These are phyloP conservation scores for Beauveria bassiana DNA, from an alignment of 2,329 filamentous ascomycete genomes.

Conservation along the genomic window DNA sequence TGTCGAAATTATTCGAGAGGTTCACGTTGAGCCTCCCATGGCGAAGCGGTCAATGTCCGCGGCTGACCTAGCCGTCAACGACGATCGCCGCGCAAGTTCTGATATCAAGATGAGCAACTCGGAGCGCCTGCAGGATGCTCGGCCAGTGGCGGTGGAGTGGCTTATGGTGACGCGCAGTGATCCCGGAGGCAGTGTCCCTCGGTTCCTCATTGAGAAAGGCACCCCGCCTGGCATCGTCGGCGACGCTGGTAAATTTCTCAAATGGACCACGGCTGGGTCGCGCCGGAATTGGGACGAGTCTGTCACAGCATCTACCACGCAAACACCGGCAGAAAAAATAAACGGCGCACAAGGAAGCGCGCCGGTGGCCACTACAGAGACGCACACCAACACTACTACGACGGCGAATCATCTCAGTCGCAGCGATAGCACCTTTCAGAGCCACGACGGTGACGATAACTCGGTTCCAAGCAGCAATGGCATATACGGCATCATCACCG, in stretches of 20 bases:
- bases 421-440: not conserved
- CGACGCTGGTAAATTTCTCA: conserved; percentile 73
- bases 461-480: conserved; percentile 34
- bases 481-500: conserved; percentile 48
- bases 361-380: not conserved
- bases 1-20: conserved; percentile 82
- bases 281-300: conserved; percentile 23
- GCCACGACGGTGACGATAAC: conserved; percentile 19
- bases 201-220: conserved; percentile 85
- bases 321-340: not conserved
- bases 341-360: not conserved
- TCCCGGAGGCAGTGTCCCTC: conserved; percentile 78
- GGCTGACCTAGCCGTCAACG: conserved; percentile 19
- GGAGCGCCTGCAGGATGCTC: conserved; percentile 20
- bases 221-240: conserved; percentile 73
- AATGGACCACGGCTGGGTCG: conserved; percentile 52
- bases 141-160: conserved; percentile 63
- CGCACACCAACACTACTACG: not conserved
- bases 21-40: conserved; percentile 47
- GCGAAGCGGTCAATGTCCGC: conserved; percentile 27
- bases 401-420: not conserved
- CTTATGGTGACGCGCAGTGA: conserved; percentile 88
- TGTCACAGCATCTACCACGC: conserved; percentile 18
- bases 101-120: conserved; percentile 13
- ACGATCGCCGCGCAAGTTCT: not conserved